These are phyloP conservation scores for Glycine soja DNA, from an alignment of 306 rosid species.

Conservation along the genomic window DNA sequence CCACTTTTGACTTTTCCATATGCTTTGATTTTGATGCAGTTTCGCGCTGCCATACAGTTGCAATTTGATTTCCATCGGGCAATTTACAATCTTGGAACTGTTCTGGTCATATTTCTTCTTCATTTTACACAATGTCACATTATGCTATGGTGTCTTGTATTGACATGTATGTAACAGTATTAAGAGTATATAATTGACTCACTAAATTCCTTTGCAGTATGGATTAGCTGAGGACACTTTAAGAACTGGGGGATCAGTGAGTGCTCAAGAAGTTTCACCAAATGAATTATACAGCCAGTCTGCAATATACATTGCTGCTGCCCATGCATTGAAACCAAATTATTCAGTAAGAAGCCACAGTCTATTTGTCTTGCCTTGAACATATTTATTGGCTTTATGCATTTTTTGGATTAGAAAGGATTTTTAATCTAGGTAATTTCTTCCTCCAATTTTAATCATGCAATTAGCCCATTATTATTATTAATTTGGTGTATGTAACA, in stretches of 20 bases:
- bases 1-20: conserved; percentile 39
- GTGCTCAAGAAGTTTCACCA: conserved; percentile 82
- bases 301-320: conserved; percentile 98
- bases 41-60: conserved; percentile 96
- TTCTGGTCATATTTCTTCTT: conserved; percentile 75
- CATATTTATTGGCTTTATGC: conserved; percentile 22
- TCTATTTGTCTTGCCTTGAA: conserved; percentile 31
- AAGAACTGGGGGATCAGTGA: conserved; percentile 79
- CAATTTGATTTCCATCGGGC: conserved; percentile 99
- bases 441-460: conserved; percentile 20
- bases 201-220: conserved; percentile 63
- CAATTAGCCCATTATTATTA: conserved; percentile 18
- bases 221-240: conserved; percentile 99
- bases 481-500: conserved; percentile 45
- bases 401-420: conserved; percentile 38
- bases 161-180: conserved; percentile 34
- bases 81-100: conserved; percentile 99
- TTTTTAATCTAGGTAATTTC: conserved; percentile 37
- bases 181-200: conserved; percentile 30
- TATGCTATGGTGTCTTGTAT: conserved; percentile 39
- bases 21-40: conserved; percentile 63
- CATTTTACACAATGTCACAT: conserved; percentile 29
- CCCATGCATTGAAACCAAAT: conserved; percentile 95
- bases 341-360: conserved; percentile 72
- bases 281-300: conserved; percentile 98